Evolutionary conservation across 1,284 basidiomycete genomes (phyloP), one percentile per base, ranked within the genome.

Genomic region (Spongiforma sp.): DNA sequence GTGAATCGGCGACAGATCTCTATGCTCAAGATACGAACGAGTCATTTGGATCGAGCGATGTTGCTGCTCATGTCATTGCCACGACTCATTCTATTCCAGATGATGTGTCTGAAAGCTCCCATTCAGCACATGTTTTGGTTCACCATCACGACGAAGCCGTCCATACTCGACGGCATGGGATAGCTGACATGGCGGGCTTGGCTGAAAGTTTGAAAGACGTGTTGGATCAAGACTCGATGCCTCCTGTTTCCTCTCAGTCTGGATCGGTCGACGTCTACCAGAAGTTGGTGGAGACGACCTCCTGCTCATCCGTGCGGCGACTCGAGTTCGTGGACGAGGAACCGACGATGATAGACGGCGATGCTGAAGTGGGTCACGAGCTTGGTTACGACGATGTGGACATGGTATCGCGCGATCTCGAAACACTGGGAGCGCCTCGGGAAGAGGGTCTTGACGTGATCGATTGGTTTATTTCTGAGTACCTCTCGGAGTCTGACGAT

Each of bases 101-200:
- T n/a, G 37, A 28, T 8, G 30, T 17, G 3, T 46, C 57, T 4
- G 50, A 50, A 24, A 19, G 14, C 34, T 56, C 30, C 26, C 57
- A 52, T 5, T 37, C 53, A 3, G 50, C 43, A 8, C 14, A 26
- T 24, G 34, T 36, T n/a, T n/a, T n/a, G n/a, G n/a, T n/a, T n/a
- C n/a, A n/a, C n/a, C n/a, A 60, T 58, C n/a, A 26, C 21, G 24
- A 43, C 33, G 26, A 46, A 33, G 1, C 33, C 55, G 2, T 43
- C 54, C 7, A 28, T 15, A 30, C 48, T n/a, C 68, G 69, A 33
- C 69, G 64, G 21, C 55, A 70, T 3, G 71, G 71, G 0, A 61
- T 68, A 33, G 67, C 50, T 4, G 48, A 68, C 39, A 63, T 74
- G 65, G 5, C 28, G 14, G 5, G 56, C 26, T 15, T 67, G 5